Base-by-base conservation (phyloP, 2,329 filamentous ascomycete genomes). In the Cytospora paraplurivora region DNA sequence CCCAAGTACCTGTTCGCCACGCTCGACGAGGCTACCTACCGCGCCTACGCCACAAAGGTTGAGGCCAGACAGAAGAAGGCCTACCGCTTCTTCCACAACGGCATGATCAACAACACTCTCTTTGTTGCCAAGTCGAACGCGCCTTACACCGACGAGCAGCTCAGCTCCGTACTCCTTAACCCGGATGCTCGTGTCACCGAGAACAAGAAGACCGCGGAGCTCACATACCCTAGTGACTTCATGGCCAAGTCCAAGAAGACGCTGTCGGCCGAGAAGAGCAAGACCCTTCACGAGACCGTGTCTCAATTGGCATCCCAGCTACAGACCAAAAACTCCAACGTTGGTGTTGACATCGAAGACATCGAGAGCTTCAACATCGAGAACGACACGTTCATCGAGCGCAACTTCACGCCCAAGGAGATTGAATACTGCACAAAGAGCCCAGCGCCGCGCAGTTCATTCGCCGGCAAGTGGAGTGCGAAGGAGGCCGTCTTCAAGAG, bases 401-500 rank as follows among this genome's bases (percentile, higher is more conserved):
- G 95, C 71, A 99, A 99, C 80, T 99, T 99, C 77, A 98, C 95
- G 0, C 77, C 82, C 17, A 80, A 83, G 56, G 95, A 99, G 79
- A 90, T 93, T 71, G 83, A 85, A 35, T 98, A 99, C 81, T 99
- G 96, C 82, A 83, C 84, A 68, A 87, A 89, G 72, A 89, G 92
- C 17, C 80, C 92, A 7, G 89, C 85, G 73, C 91, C 93, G 1
- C 92, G 92, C 74, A 91, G 93, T 69, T 96, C 92, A 58, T 99
- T 97, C 77, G 92, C 94, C 6, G 95, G 95, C 56, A 88, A 93
- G 70, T 99, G 95, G 95, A 94, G 90, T 72, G 95, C 95, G 41
- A 99, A 99, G 82, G 95, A 99, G 79, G 95, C 95, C 34, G 93
- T 99, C 0, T 99, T 99, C 85, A 99, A 99, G 86, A 93, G 92